These are phyloP conservation scores for Mycena pura DNA, from an alignment of 768 basidiomycete genomes.

Conservation along the genomic window DNA sequence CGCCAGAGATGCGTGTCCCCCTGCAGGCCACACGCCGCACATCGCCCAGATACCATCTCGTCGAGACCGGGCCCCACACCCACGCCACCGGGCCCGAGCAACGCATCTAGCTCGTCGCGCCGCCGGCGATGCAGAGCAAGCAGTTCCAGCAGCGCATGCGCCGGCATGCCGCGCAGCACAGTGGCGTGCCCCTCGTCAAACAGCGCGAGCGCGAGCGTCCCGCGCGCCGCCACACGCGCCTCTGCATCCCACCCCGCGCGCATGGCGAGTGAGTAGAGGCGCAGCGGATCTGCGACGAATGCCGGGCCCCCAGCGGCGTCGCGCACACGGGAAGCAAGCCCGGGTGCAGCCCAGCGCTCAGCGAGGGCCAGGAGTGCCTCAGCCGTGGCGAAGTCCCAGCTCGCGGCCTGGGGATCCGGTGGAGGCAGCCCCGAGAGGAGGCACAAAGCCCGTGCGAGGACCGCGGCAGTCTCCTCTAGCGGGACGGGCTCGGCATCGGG, in stretches of 20 bases:
- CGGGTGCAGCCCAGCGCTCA: conserved; percentile 20
- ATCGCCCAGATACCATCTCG: conserved; percentile 1
- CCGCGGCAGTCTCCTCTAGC: not conserved
- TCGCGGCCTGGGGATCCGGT: not conserved
- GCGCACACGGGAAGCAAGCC: conserved; percentile 7
- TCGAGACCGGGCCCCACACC: too few relatives aligned
- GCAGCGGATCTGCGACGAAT: conserved; percentile 17
- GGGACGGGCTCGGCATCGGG: not conserved
- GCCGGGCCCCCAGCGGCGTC: conserved; percentile 3
- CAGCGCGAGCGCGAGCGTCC: conserved; percentile 15
- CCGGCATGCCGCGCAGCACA: conserved; percentile 6
- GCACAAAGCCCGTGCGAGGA: conserved; percentile 5
- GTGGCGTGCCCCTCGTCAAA: conserved; percentile 6
- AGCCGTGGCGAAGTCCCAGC: conserved; percentile 12
- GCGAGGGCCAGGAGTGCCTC: conserved; percentile 18
- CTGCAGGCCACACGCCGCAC: conserved; percentile 8
- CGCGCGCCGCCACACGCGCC: conserved; percentile 8
- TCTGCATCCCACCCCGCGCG: conserved; percentile 23
- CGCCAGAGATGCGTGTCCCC: conserved; percentile 7
- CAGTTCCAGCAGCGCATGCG: conserved; percentile 8
- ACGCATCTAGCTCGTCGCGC: conserved; percentile 16
- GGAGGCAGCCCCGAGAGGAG: conserved; percentile 20
- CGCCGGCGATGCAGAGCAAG: conserved; percentile 20
- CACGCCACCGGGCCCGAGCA: conserved; percentile 7
- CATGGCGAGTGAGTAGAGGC: conserved; percentile 14